phyloP scores from a whole-genome alignment of 2,329 filamentous ascomycete genomes.

The Fusarium falciforme region DNA sequence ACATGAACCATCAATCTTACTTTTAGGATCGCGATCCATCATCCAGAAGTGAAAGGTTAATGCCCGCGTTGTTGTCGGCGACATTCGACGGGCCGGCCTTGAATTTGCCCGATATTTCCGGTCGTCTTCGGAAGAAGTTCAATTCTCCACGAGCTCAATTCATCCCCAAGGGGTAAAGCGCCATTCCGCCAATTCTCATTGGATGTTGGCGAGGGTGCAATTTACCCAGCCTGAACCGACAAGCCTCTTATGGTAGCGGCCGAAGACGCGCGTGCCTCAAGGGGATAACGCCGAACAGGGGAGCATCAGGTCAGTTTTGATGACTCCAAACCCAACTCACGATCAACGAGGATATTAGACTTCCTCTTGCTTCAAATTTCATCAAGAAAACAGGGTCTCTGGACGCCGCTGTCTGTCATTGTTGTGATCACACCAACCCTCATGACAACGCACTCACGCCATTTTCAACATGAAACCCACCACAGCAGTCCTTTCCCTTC shows the following conservation, averaged over 20 bases:
- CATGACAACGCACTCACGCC: not conserved
- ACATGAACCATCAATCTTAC: not conserved
- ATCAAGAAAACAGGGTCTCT: not conserved
- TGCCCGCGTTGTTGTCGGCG: not conserved
- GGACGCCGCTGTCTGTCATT: not conserved
- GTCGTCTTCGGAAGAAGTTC: not conserved
- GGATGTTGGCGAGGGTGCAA: not conserved
- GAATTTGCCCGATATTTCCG: not conserved
- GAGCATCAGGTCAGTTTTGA: not conserved
- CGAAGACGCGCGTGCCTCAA: not conserved
- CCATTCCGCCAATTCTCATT: not conserved
- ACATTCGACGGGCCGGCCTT: not conserved
- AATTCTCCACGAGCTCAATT: not conserved
- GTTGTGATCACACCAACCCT: not conserved
- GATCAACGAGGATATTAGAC: not conserved
- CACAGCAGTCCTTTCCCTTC: not conserved
- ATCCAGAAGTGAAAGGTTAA: too few species aligned
- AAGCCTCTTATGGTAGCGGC: not conserved
- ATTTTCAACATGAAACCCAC: not conserved
- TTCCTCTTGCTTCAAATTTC: not conserved
- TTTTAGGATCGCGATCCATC: too few species aligned
- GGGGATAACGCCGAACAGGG: not conserved
- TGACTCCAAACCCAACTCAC: not conserved
- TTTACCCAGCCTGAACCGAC: not conserved
- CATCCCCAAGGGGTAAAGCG: not conserved